Percentiles rank a stretch among this genome's conserved stretches.
phyloP scores from a whole-genome alignment of 2,329 filamentous ascomycete genomes.

The Fusarium sp. region DNA sequence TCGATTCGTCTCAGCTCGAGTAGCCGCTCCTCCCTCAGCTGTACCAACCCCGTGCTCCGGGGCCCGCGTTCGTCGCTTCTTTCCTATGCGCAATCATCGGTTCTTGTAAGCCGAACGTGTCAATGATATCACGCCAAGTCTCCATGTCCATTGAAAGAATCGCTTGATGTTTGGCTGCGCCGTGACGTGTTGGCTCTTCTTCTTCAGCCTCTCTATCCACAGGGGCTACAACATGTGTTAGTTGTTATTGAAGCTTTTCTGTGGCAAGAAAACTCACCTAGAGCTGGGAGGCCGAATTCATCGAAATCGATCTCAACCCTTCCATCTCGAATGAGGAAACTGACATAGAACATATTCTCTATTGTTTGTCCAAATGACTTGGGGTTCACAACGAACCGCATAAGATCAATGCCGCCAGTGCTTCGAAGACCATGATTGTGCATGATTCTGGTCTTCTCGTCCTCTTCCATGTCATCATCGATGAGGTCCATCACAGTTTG shows the following conservation, averaged over 20 bases:
- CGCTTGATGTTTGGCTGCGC: conserved; percentile 81
- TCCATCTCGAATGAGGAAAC: conserved; percentile 92
- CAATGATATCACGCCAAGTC: conserved; percentile 83
- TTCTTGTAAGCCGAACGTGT: conserved; percentile 80
- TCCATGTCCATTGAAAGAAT: conserved; percentile 89
- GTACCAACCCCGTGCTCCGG: conserved; percentile 75
- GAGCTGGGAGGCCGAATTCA: conserved; percentile 78
- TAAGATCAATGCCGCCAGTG: conserved; percentile 79
- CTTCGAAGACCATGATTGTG: conserved; percentile 73
- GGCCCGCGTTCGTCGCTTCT: conserved; percentile 65
- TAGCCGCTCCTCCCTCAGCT: conserved; percentile 52
- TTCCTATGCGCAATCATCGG: conserved; percentile 87
- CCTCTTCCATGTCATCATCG: conserved; percentile 60
- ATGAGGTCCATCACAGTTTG: conserved; percentile 58
- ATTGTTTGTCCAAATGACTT: conserved; percentile 92
- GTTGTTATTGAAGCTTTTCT: background rate
- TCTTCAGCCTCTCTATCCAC: conserved; percentile 59
- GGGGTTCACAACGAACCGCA: conserved; percentile 92
- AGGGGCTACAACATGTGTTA: conserved; percentile 48
- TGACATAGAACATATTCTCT: conserved; percentile 97
- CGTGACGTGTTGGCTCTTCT: conserved; percentile 60
- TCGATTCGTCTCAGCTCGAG: conserved; percentile 1
- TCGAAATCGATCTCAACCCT: conserved; percentile 81
- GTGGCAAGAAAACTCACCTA: conserved; percentile 71
- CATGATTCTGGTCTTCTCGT: conserved; percentile 67